Conservation (phyloP, 768 basidiomycete genomes). For the Chalciporus chontae region DNA sequence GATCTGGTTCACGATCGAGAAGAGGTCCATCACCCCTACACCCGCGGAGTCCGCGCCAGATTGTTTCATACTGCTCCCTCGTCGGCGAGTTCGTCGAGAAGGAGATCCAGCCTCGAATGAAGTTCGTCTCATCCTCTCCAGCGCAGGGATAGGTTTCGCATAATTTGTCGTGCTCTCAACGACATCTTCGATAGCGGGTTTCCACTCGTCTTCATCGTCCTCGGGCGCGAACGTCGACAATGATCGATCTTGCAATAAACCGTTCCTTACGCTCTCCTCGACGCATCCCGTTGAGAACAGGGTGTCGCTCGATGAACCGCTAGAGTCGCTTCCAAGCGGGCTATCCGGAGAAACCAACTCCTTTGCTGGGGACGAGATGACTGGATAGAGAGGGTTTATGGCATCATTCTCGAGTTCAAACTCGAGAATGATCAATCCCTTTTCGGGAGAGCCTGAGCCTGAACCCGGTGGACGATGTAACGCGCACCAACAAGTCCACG, state of each 20-base stretch:
- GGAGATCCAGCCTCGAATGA: slow-evolving; percentile 19
- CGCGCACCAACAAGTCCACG: slow-evolving; percentile 72
- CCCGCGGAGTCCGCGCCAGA: slow-evolving; percentile 16
- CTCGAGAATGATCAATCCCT: slow-evolving; percentile 62
- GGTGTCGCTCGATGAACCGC: not conserved
- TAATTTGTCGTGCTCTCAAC: slow-evolving; percentile 68
- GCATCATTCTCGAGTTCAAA: slow-evolving; percentile 73
- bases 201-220: slow-evolving; percentile 33
- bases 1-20: slow-evolving; percentile 73
- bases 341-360: not conserved
- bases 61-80: not conserved
- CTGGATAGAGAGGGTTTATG: slow-evolving; percentile 67
- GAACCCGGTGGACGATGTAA: slow-evolving; percentile 45
- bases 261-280: not conserved
- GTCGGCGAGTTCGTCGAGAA: not conserved
- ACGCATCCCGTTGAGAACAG: not conserved
- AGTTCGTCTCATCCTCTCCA: slow-evolving; percentile 60
- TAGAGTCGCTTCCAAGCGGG: not conserved
- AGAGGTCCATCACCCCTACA: slow-evolving; percentile 74
- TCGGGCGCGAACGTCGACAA: not conserved
- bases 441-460: slow-evolving; percentile 10
- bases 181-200: slow-evolving; percentile 54
- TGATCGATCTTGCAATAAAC: not conserved
- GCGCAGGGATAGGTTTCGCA: slow-evolving; percentile 64
- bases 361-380: not conserved